Evolutionary conservation across 768 basidiomycete species (phyloP).

Genomic region (Rhodotorula graminis): DNA sequence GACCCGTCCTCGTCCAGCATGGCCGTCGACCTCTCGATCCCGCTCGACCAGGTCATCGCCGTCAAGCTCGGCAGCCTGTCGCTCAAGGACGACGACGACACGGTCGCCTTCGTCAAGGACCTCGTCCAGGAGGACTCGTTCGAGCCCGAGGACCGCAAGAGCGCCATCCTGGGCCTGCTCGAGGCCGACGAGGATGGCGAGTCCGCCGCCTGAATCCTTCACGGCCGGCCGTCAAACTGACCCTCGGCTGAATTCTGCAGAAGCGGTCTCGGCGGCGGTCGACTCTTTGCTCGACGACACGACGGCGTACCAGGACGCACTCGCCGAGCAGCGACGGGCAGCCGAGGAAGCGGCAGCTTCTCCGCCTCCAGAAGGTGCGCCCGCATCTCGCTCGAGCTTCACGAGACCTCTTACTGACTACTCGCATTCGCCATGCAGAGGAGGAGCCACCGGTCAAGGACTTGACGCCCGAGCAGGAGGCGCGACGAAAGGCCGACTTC

Average conservation of each 20-base stretch:
- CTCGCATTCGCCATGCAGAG: background rate
- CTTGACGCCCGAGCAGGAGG: slow-evolving; percentile 27
- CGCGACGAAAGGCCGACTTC: slow-evolving; percentile 18
- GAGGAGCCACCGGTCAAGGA: slow-evolving; percentile 3
- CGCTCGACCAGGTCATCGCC: slow-evolving; percentile 23
- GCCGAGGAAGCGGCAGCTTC: slow-evolving; percentile 9
- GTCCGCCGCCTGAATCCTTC: no score
- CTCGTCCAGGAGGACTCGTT: slow-evolving; percentile 33
- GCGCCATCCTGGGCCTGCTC: slow-evolving; percentile 32
- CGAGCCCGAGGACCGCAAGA: slow-evolving; percentile 34
- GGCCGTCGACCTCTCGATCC: background rate
- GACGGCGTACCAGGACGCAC: slow-evolving; percentile 5
- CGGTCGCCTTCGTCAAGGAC: slow-evolving; percentile 8
- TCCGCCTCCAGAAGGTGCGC: background rate
- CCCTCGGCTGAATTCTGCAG: no score
- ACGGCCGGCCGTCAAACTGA: no score
- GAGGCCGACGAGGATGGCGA: slow-evolving; percentile 33
- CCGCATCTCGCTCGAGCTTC: no score
- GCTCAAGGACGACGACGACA: slow-evolving; percentile 20
- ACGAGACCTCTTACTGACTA: background rate
- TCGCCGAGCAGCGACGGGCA: background rate
- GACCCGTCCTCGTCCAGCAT: background rate
- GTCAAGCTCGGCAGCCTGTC: slow-evolving; percentile 13
- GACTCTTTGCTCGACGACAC: slow-evolving; percentile 20
- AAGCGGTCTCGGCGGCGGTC: background rate